phyloP scores from a whole-genome alignment of 768 basidiomycete species.

The Boletus patriciae region DNA sequence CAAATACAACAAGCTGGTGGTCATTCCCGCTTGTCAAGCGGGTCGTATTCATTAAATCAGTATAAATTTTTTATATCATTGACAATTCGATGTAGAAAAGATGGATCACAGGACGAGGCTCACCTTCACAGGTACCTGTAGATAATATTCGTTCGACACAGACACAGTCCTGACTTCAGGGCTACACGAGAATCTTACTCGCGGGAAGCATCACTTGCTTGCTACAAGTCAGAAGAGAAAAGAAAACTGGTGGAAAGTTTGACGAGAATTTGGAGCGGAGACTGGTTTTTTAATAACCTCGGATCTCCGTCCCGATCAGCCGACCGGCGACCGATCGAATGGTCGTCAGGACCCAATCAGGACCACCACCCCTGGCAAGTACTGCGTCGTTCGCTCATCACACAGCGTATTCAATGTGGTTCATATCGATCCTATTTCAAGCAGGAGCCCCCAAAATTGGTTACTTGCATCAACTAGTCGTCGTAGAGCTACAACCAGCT shows the following conservation, averaged over 20 bases:
- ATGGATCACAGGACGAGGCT: background rate
- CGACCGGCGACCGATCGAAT: no score
- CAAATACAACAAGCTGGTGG: background rate
- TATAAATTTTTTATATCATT: constrained; percentile 6
- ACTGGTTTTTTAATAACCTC: background rate
- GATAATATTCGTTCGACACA: background rate
- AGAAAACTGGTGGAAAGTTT: background rate
- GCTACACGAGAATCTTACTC: background rate
- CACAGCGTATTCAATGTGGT: no score
- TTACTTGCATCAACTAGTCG: no score
- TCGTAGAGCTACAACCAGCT: background rate
- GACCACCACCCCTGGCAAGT: no score
- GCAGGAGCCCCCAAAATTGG: no score
- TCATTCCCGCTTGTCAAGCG: constrained; percentile 7
- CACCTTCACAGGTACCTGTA: background rate
- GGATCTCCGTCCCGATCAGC: background rate
- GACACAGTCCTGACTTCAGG: background rate
- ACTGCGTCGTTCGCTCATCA: no score
- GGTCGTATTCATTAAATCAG: constrained; percentile 20
- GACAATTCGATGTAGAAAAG: background rate
- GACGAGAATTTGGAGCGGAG: background rate
- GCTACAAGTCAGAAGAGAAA: background rate
- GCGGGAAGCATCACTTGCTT: background rate
- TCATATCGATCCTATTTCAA: background rate
- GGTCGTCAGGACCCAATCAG: no score